Conservation (phyloP, 1,139 yeast genomes). For the Kodamaea sp. region DNA sequence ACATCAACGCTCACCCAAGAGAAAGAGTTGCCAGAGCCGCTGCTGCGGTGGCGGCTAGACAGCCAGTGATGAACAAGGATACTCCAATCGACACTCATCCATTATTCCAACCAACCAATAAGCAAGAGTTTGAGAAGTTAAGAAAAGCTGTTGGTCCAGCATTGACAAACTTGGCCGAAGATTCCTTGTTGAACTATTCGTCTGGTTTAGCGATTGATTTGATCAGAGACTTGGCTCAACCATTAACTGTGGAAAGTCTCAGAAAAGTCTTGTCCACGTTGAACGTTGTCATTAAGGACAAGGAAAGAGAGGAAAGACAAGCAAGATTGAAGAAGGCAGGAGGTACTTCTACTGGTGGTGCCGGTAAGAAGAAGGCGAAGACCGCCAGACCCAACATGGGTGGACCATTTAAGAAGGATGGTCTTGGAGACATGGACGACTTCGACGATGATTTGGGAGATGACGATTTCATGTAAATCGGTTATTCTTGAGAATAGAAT, state of each 20-base stretch:
- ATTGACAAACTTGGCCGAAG: slow-evolving; percentile 62
- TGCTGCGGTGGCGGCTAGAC: slow-evolving; percentile 45
- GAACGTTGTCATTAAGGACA: slow-evolving; percentile 78
- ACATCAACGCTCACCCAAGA: slow-evolving; percentile 61
- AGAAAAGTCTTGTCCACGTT: slow-evolving; percentile 86
- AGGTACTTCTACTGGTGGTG: slow-evolving; percentile 89
- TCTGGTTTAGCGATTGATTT: slow-evolving; percentile 81
- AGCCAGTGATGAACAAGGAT: slow-evolving; percentile 55
- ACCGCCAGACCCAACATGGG: slow-evolving; percentile 73
- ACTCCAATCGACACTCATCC: slow-evolving; percentile 75
- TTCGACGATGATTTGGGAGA: slow-evolving; percentile 63
- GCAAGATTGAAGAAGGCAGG: slow-evolving; percentile 78
- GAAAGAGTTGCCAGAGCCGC: slow-evolving; percentile 55
- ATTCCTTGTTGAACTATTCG: slow-evolving; percentile 66
- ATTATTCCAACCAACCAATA: slow-evolving; percentile 75
- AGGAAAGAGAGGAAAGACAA: slow-evolving; percentile 86
- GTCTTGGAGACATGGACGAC: slow-evolving; percentile 53
- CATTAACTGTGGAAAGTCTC: slow-evolving; percentile 77
- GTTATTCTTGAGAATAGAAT: not conserved
- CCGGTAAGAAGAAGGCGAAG: slow-evolving; percentile 93
- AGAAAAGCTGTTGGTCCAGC: slow-evolving; percentile 76
- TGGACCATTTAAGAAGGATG: slow-evolving; percentile 76
- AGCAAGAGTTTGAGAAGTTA: slow-evolving; percentile 79
- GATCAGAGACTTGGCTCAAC: slow-evolving; percentile 79
- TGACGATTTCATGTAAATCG: slow-evolving; percentile 84